Evolutionary conservation across 805 yeast species (phyloP), one percentile per base, ranked within the genome.

Genomic region (Hanseniaspora hatyaiensis): DNA sequence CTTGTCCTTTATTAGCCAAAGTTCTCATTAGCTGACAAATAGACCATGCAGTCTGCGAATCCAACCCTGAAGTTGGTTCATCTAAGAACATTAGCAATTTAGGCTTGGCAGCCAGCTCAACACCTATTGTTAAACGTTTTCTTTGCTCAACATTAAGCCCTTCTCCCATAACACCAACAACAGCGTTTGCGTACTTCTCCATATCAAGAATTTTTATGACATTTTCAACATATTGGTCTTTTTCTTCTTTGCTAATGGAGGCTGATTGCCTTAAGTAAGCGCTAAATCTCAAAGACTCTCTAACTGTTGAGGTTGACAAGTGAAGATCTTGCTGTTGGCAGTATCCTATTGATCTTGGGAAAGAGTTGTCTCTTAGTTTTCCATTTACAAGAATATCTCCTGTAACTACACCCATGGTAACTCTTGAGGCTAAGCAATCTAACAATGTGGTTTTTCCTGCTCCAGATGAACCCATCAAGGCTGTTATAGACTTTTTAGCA

Each of bases 291-390:
- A 80, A 66, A 5, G 86, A 80, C 60, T 80, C 86, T 56, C 83
- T 72, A n/a, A 80, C 84, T 34, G 85, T 78, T 18, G 77, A 65
- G 33, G 77, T 71, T 8, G 69, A 65, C 54, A 78, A 66, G 59
- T 80, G 86, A 43, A 80, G 61, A 70, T 79, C 85, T 55, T 78
- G 84, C 63, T 80, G 86, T 58, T 79, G 84, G 38, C 76, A 83
- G 59, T 79, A 80, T 50, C 84, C 84, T 51, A 78, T 78, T 52
- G 68, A 67, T 56, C 78, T 65, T 60, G 61, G 55, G 64, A 78
- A 78, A 34, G 81, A 73, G 24, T 65, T 61, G 55, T 72, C 78
- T 43, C 71, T 63, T 42, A 69, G 67, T 38, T 64, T 64, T 40
- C 83, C 83, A 59, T 77, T 74, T 22, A 78, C 79, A 61, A 73